A percentile compares a stretch with the other conserved stretches of the same genome.
These are phyloP conservation scores for Tricholoma hemisulphureum DNA, from an alignment of 768 basidiomycete genomes.

Conservation along the genomic window DNA sequence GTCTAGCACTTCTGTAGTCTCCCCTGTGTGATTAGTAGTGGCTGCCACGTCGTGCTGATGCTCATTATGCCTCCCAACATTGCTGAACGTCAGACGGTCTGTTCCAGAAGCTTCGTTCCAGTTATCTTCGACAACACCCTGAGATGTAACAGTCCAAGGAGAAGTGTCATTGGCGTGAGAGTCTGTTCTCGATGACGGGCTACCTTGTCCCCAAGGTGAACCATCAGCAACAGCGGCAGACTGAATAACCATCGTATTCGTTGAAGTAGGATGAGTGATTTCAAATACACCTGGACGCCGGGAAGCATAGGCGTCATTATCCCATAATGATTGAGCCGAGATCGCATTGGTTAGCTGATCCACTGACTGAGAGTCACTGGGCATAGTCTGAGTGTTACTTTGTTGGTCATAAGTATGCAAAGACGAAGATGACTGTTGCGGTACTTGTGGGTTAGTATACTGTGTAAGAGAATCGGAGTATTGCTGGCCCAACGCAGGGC, in stretches of 20 bases:
- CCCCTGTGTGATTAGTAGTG: conserved; percentile 3
- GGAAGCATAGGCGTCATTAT: conserved; percentile 22
- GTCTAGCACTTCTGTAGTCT: conserved; percentile 12
- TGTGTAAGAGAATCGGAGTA: conserved; percentile 14
- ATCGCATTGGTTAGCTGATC: conserved; percentile 18
- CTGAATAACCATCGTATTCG: conserved; percentile 32
- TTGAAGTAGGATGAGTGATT: conserved; percentile 38
- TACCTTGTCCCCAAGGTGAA: conserved; percentile 39
- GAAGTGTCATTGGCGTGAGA: conserved; percentile 43
- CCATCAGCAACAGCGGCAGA: conserved; percentile 22
- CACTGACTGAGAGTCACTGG: conserved; percentile 15
- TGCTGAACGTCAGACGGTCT: conserved; percentile 55
- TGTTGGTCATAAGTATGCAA: conserved; percentile 13
- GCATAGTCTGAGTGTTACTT: conserved; percentile 11
- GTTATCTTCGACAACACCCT: conserved; percentile 43
- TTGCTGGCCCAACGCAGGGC: conserved; percentile 15
- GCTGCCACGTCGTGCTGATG: conserved; percentile 42
- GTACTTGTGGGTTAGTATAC: not conserved
- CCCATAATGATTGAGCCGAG: conserved; percentile 38
- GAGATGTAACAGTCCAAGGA: conserved; percentile 54
- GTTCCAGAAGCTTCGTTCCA: conserved; percentile 45
- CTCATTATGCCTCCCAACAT: conserved; percentile 59
- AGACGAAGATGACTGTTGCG: conserved; percentile 7
- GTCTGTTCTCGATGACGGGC: conserved; percentile 23
- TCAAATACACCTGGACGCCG: conserved; percentile 45